These are phyloP conservation scores for Paracamarosporium sp. DNA, from an alignment of 2,329 filamentous ascomycete species.

Conservation along the genomic window DNA sequence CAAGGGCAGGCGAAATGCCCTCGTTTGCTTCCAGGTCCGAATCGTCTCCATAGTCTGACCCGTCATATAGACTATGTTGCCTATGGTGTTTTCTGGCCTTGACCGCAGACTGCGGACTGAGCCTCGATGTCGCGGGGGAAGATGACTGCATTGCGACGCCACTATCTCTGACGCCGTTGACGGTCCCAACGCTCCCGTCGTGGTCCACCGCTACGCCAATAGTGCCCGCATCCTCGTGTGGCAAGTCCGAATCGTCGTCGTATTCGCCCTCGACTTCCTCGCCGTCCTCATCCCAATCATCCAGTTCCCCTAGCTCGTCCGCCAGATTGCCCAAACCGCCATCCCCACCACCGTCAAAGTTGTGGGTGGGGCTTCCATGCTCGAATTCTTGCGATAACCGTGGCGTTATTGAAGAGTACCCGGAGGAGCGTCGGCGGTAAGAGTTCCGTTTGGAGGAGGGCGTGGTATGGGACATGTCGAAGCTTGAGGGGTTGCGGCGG, in stretches of 20 bases:
- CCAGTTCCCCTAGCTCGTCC: conserved; percentile 72
- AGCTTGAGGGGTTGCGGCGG: conserved; percentile 49
- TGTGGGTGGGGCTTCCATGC: conserved; percentile 46
- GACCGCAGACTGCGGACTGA: conserved; percentile 46
- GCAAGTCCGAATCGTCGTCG: conserved; percentile 39
- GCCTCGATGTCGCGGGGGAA: conserved; percentile 43
- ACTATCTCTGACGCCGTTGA: conserved; percentile 52
- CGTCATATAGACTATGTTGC: conserved; percentile 67
- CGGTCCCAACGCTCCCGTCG: conserved; percentile 35
- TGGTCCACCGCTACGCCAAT: conserved; percentile 44
- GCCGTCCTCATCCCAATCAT: conserved; percentile 72
- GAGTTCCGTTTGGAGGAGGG: conserved; percentile 44
- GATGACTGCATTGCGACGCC: conserved; percentile 53
- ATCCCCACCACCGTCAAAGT: conserved; percentile 46
- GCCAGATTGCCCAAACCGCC: conserved; percentile 78
- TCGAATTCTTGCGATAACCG: conserved; percentile 50
- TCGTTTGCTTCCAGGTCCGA: conserved; percentile 70
- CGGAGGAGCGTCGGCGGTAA: conserved; percentile 51
- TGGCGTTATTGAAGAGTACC: conserved; percentile 54
- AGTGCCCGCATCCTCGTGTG: conserved; percentile 27
- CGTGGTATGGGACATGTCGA: conserved; percentile 50
- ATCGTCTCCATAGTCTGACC: conserved; percentile 76
- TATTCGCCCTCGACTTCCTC: conserved; percentile 57
- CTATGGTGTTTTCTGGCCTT: conserved; percentile 47
- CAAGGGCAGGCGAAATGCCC: conserved; percentile 71